phyloP scores from a whole-genome alignment of 805 yeast species.

The Metschnikowia sp. region DNA sequence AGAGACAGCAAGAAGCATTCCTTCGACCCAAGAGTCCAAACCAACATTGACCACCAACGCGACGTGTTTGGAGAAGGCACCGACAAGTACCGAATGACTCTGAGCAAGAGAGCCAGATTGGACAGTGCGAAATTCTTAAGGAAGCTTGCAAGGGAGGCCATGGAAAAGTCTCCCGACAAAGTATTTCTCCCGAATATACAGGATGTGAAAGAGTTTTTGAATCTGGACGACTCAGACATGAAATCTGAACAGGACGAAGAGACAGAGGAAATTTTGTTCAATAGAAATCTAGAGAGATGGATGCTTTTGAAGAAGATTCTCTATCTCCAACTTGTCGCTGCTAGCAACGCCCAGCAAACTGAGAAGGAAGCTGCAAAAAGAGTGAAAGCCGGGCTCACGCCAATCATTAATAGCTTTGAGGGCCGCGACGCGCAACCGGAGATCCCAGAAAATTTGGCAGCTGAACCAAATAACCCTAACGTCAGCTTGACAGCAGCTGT shows the following conservation, averaged over 20 bases:
- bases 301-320: conserved; percentile 65
- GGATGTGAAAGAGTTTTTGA: conserved; percentile 55
- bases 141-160: conserved; percentile 51
- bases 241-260: conserved; percentile 36
- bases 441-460: background rate
- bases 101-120: conserved; percentile 47
- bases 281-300: conserved; percentile 61
- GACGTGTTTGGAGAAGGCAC: conserved; percentile 78
- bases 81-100: conserved; percentile 54
- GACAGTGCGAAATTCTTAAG: conserved; percentile 54
- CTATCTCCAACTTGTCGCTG: conserved; percentile 64
- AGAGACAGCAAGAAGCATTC: conserved; percentile 80
- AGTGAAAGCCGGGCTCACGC: conserved; percentile 29
- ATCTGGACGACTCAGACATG: conserved; percentile 39
- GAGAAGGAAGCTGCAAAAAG: conserved; percentile 40
- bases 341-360: conserved; percentile 41
- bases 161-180: conserved; percentile 30
- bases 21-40: conserved; percentile 75
- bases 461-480: background rate
- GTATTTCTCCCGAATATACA: conserved; percentile 54
- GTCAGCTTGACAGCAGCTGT: conserved; percentile 9
- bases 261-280: conserved; percentile 35
- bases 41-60: conserved; percentile 55
- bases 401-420: conserved; percentile 7
- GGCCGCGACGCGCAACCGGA: conserved; percentile 1